A percentile compares a stretch with the other conserved stretches of the same genome.
Conservation (phyloP, 2,329 filamentous ascomycete species). For the Diaporthe humulicola region DNA sequence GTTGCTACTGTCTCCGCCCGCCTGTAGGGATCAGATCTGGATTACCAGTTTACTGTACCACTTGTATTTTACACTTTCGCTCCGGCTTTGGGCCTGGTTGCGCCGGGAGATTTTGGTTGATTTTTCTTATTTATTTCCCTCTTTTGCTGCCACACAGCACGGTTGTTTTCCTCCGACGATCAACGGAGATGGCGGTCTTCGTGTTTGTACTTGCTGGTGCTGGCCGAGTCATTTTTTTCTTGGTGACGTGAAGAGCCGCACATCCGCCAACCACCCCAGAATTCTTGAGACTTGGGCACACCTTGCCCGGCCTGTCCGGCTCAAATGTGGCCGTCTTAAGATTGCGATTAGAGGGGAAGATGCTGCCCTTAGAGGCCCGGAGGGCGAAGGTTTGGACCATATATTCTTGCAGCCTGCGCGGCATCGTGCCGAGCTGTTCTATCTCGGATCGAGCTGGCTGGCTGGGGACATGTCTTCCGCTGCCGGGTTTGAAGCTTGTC, state of each 20-base stretch:
- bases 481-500: neutral
- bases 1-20: neutral
- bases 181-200: conserved; percentile 19
- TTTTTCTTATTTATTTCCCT: neutral
- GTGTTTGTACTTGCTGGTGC: neutral
- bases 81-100: neutral
- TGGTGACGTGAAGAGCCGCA: conserved; percentile 3
- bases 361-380: neutral
- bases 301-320: conserved; percentile 16
- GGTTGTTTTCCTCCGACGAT: neutral
- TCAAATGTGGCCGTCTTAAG: neutral
- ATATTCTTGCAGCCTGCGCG: neutral
- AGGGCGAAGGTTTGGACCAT: neutral
- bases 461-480: neutral
- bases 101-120: neutral
- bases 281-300: neutral
- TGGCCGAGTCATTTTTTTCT: conserved; percentile 15
- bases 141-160: neutral
- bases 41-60: too few relatives aligned
- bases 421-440: neutral
- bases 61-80: conserved; percentile 15
- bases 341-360: neutral
- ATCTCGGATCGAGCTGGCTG: neutral
- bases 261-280: neutral
- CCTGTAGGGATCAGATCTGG: conserved; percentile 25